Conservation (phyloP, 208 protist genomes). For the Novymonas esmeraldas region DNA sequence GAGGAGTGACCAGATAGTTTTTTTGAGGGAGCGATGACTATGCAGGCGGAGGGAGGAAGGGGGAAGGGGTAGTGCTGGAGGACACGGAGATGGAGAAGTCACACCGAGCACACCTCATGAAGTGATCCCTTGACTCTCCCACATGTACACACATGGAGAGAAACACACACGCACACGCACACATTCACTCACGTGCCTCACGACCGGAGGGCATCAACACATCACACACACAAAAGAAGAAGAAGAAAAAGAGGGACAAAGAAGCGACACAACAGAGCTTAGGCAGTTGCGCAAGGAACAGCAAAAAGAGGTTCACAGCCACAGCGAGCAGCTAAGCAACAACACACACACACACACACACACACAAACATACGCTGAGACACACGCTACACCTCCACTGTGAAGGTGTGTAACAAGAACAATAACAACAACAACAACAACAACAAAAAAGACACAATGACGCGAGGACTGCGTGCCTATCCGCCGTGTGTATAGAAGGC, state of each 20-base stretch:
- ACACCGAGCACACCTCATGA: not conserved
- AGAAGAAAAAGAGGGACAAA: constrained; percentile 2
- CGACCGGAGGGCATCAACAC: not conserved
- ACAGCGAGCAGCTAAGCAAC: not conserved
- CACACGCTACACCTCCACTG: not conserved
- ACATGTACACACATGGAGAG: not conserved
- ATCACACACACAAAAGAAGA: constrained; percentile 1
- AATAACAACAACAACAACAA: not conserved
- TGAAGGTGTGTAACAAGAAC: too few relatives aligned
- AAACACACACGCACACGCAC: not conserved
- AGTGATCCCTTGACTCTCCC: not conserved
- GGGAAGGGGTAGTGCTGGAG: not conserved
- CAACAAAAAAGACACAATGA: not conserved
- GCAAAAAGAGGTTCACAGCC: not conserved
- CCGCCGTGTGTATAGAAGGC: too few relatives aligned
- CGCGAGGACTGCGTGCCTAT: too few relatives aligned
- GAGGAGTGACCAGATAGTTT: not conserved
- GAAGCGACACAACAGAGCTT: not conserved
- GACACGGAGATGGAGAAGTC: not conserved
- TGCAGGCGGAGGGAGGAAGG: not conserved
- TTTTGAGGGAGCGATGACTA: not conserved
- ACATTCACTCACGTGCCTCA: not conserved
- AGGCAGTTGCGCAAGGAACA: not conserved
- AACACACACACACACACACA: not conserved
- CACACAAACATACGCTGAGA: not conserved